Conservation (phyloP, 345 rosid genomes). For the Ceriops tagal region DNA sequence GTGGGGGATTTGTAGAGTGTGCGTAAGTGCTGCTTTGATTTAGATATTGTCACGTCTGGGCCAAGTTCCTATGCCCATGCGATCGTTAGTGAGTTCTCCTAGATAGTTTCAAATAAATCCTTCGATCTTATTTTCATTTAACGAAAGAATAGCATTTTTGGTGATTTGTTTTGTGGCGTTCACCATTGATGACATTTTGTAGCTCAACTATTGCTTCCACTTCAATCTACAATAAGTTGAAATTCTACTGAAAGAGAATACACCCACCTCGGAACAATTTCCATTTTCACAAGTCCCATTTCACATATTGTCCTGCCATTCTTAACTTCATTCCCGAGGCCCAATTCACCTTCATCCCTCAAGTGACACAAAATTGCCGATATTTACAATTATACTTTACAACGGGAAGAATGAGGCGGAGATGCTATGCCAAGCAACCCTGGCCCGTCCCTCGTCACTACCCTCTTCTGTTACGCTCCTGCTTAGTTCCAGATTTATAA, state of each 20-base stretch:
- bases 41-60: slow-evolving; percentile 61
- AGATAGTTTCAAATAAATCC: no score
- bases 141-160: no score
- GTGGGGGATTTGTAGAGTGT: slow-evolving; percentile 41
- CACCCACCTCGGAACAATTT: slow-evolving; percentile 35
- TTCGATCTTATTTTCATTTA: no score
- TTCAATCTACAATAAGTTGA: slow-evolving; percentile 1
- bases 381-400: no score
- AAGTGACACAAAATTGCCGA: no score
- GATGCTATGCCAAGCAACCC: no score
- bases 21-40: slow-evolving; percentile 28
- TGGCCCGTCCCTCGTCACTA: no score
- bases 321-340: slow-evolving; percentile 39
- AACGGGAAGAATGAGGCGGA: no score
- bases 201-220: not conserved
- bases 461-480: no score
- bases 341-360: slow-evolving; percentile 34
- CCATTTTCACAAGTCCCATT: slow-evolving; percentile 37
- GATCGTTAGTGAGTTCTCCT: slow-evolving; percentile 41
- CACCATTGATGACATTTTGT: no score
- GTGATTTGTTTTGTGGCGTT: no score
- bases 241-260: not conserved
- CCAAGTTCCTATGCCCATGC: slow-evolving; percentile 33
- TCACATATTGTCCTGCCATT: slow-evolving; percentile 34
- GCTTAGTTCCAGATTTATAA: no score